Percentiles rank a stretch among this genome's conserved stretches.
These are phyloP conservation scores for Gossypium mustelinum DNA, from an alignment of 345 rosid species.

Conservation along the genomic window DNA sequence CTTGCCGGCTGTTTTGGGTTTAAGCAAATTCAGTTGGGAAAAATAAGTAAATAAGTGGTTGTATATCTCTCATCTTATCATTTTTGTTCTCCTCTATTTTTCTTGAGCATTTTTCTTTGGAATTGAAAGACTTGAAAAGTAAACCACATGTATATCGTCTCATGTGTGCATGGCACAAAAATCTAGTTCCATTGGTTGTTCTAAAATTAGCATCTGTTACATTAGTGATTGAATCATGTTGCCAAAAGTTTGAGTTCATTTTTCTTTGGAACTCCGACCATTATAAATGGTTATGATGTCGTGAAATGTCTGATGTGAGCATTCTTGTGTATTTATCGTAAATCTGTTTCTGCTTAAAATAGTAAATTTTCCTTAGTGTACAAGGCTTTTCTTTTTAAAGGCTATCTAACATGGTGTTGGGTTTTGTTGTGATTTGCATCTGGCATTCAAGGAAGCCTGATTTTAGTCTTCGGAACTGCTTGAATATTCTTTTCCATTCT, in stretches of 20 bases:
- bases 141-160: background rate
- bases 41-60: background rate
- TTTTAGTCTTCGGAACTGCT: background rate
- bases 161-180: background rate
- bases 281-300: background rate
- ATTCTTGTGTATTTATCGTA: background rate
- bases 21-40: background rate
- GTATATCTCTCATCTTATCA: background rate
- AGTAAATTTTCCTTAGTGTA: background rate
- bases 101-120: background rate
- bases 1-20: background rate
- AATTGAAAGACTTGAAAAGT: background rate
- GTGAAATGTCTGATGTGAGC: background rate
- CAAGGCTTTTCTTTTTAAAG: background rate
- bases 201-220: background rate
- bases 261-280: background rate
- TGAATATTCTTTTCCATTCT: background rate
- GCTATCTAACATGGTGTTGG: background rate
- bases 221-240: background rate
- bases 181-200: background rate
- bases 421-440: background rate
- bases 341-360: background rate
- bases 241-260: background rate
- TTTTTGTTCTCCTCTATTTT: background rate
- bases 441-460: background rate